These are phyloP conservation scores for Globisporangium radiosum DNA, from an alignment of 352 stramenopile genomes.

Conservation along the genomic window DNA sequence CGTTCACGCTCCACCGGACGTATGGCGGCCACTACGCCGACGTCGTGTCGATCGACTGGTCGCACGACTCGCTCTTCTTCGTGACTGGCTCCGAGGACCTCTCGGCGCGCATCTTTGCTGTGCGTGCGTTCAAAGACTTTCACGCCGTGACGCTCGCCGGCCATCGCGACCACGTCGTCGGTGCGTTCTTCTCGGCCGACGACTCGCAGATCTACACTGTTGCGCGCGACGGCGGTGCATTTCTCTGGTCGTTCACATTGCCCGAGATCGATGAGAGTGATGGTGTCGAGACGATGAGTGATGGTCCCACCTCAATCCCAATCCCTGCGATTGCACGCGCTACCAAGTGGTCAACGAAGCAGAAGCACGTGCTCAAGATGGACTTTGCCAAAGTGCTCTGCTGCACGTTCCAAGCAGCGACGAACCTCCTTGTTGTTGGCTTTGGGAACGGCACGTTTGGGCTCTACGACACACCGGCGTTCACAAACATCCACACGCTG, in stretches of 20 bases:
- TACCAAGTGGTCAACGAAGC: constrained; percentile 80
- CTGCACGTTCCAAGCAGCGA: constrained; percentile 84
- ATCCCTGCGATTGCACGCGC: constrained; percentile 65
- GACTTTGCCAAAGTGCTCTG: constrained; percentile 86
- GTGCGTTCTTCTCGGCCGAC: constrained; percentile 81
- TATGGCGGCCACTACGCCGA: constrained; percentile 88
- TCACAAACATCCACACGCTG: constrained; percentile 97
- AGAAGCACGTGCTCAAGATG: constrained; percentile 88
- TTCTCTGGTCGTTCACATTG: constrained; percentile 78
- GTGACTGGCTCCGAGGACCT: constrained; percentile 86
- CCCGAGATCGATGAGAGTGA: constrained; percentile 30
- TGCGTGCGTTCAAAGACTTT: constrained; percentile 67
- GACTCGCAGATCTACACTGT: constrained; percentile 84
- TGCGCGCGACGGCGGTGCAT: constrained; percentile 80
- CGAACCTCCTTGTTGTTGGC: constrained; percentile 90
- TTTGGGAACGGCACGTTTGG: constrained; percentile 98
- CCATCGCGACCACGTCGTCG: constrained; percentile 83
- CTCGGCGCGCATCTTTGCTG: constrained; percentile 82
- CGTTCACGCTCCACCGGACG: constrained; percentile 84
- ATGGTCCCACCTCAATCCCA: constrained; percentile 1
- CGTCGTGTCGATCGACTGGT: constrained; percentile 83
- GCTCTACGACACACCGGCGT: constrained; percentile 95
- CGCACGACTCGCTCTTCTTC: constrained; percentile 86
- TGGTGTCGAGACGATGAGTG: constrained; percentile 22
- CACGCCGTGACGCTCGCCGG: constrained; percentile 83